These are phyloP conservation scores for Xanthoceras sorbifolium DNA, from an alignment of 345 rosid genomes.

Conservation along the genomic window DNA sequence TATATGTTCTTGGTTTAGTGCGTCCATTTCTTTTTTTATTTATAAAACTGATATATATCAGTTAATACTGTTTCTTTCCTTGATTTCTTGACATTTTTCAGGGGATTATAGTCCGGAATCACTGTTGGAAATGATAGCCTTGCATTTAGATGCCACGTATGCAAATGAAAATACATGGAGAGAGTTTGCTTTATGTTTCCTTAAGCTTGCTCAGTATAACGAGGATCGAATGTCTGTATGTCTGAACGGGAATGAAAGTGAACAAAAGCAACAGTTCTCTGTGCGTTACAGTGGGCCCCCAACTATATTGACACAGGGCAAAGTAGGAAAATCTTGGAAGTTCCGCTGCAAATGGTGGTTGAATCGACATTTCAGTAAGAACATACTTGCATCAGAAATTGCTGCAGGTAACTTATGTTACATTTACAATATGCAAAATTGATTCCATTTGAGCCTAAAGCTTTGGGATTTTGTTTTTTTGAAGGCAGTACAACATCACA, in stretches of 20 bases:
- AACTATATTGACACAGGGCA: constrained; percentile 34
- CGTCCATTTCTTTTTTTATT: too few species aligned
- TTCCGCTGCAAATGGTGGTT: constrained; percentile 72
- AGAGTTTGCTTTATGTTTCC: constrained; percentile 75
- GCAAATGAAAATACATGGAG: constrained; percentile 54
- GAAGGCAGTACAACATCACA: too few species aligned
- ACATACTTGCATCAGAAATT: constrained; percentile 42
- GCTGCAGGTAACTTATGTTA: constrained; percentile 4
- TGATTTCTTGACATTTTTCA: constrained; percentile 31
- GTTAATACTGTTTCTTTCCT: not conserved
- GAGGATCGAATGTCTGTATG: constrained; percentile 69
- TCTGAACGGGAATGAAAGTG: constrained; percentile 39
- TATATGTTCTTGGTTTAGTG: not conserved
- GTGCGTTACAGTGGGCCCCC: constrained; percentile 42
- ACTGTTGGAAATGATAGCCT: constrained; percentile 72
- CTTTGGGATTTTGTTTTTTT: not conserved
- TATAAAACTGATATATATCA: constrained; percentile 27
- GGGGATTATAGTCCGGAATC: constrained; percentile 56
- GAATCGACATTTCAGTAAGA: constrained; percentile 57
- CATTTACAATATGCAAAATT: not conserved
- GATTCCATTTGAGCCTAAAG: constrained; percentile 2
- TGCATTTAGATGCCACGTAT: constrained; percentile 76
- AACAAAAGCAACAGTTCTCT: constrained; percentile 22
- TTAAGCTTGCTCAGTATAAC: constrained; percentile 41
- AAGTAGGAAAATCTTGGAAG: constrained; percentile 51